Conservation (phyloP, 2,329 filamentous ascomycete genomes). For the Fusarium drepaniforme region DNA sequence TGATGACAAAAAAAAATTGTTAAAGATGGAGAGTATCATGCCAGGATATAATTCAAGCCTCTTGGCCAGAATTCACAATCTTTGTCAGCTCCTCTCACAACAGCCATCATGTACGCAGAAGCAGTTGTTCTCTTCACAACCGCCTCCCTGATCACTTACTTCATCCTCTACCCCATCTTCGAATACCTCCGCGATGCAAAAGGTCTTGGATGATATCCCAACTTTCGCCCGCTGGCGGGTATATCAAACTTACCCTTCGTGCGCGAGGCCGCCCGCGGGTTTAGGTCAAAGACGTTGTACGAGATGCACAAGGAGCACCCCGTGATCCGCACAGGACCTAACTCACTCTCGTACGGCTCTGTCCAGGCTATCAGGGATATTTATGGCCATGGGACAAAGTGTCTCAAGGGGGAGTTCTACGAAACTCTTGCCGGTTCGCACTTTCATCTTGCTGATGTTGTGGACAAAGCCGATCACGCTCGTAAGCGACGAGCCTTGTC, state of each 20-base stretch:
- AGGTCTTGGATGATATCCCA: conserved; percentile 41
- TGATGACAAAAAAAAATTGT: background rate
- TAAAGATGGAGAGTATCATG: background rate
- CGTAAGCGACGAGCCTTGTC: conserved; percentile 64
- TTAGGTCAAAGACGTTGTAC: conserved; percentile 60
- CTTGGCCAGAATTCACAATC: background rate
- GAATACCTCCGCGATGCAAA: conserved; percentile 52
- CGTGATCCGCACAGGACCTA: conserved; percentile 45
- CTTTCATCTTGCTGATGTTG: conserved; percentile 64
- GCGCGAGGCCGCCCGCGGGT: conserved; percentile 39
- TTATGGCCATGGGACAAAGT: conserved; percentile 60
- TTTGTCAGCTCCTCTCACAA: background rate
- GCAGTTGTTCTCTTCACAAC: conserved; percentile 17
- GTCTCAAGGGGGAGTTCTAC: conserved; percentile 63
- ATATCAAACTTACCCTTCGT: conserved; percentile 39
- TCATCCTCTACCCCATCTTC: conserved; percentile 31
- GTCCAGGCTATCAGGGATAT: conserved; percentile 49
- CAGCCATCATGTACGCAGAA: conserved; percentile 36
- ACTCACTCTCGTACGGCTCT: conserved; percentile 42
- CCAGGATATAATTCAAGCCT: conserved; percentile 14
- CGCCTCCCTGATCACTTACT: conserved; percentile 22
- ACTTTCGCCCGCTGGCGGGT: conserved; percentile 38
- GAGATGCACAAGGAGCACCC: conserved; percentile 59
- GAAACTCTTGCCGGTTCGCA: conserved; percentile 59
- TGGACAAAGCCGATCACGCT: conserved; percentile 64